Conservation (phyloP, 306 rosid genomes). For the Lathyrus tuberosus region DNA sequence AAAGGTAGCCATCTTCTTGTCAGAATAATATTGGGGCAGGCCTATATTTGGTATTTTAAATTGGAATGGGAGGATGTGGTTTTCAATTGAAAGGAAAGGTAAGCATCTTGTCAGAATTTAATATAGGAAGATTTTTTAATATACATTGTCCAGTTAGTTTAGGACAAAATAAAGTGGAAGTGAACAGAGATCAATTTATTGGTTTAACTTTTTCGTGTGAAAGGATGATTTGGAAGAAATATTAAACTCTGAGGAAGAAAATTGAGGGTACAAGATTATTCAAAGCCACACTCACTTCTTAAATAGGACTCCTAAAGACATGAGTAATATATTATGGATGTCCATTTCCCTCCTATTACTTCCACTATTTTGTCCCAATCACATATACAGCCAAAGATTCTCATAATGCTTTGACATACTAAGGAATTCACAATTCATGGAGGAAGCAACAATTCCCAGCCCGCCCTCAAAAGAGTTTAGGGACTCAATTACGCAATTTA, state of each 20-base stretch:
- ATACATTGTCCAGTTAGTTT: neutral
- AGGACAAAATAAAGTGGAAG: too few relatives aligned
- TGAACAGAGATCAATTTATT: too few relatives aligned
- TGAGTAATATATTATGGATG: neutral
- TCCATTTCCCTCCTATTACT: constrained; percentile 20
- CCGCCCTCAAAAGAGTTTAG: neutral
- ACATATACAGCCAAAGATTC: neutral
- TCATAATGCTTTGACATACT: constrained; percentile 3
- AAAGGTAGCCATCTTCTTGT: too few relatives aligned
- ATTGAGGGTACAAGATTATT: neutral
- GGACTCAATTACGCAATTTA: neutral
- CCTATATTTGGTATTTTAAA: too few relatives aligned
- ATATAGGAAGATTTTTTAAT: neutral
- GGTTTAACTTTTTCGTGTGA: too few relatives aligned
- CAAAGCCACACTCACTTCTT: constrained; percentile 1
- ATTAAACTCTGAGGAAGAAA: too few relatives aligned
- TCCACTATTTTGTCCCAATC: constrained; percentile 24
- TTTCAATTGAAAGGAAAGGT: too few relatives aligned
- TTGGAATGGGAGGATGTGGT: too few relatives aligned
- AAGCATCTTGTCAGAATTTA: neutral
- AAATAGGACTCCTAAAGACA: neutral
- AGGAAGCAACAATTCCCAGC: constrained; percentile 30
- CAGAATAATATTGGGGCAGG: too few relatives aligned
- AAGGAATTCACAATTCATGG: constrained; percentile 26
- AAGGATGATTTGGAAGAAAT: too few relatives aligned